Base-by-base conservation (phyloP, 306 rosid species). In the Casuarina cunninghamiana region DNA sequence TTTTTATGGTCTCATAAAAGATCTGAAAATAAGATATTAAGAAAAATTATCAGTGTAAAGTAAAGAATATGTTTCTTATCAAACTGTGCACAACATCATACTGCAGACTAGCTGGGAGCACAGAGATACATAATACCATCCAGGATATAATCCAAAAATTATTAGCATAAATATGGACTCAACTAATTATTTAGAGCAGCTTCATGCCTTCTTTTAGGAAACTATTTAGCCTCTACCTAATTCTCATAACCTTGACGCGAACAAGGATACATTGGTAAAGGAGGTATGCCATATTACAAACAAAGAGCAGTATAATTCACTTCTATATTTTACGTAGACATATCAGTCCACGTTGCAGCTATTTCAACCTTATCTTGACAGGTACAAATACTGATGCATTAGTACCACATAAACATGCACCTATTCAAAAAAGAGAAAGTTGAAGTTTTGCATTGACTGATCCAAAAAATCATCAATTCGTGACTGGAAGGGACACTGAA, bases 1-100 rank as follows among this genome's bases (percentile, higher is more conserved):
- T 67, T 83, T 80, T 92, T n/a, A 75, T 84, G 5, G 86, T 84
- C 79, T 87, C 93, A 58, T 85, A 90, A 78, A 89, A 94, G 53
- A 94, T 79, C 98, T 94, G 87, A 80, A 66, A 84, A 71, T 17
- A 10, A 26, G 32, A 73, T 12, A 81, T 60, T 17, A 58, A 79
- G 5, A 10, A 13, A 26, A 68, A 74, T 51, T 11, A 38, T 76
- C 57, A 21, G 39, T 13, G 19, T 3, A 65, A 49, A 7, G 2
- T 2, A 2, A 6, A n/a, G 44, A 39, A 19, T 16, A 69, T 9
- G 32, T 78, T 35, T 48, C 5, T 8, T 66, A 41, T 66, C 13
- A 48, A 42, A 66, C 0, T 1, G 9, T 8, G 50, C 6, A 66
- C 2, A 3, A 43, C 0, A 1, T n/a, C 41, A 7, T 3, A 9